Percentiles rank a stretch among this genome's conserved stretches.
phyloP scores from a whole-genome alignment of 495 filamentous ascomycete species.

The Talaromyces stipitatus region DNA sequence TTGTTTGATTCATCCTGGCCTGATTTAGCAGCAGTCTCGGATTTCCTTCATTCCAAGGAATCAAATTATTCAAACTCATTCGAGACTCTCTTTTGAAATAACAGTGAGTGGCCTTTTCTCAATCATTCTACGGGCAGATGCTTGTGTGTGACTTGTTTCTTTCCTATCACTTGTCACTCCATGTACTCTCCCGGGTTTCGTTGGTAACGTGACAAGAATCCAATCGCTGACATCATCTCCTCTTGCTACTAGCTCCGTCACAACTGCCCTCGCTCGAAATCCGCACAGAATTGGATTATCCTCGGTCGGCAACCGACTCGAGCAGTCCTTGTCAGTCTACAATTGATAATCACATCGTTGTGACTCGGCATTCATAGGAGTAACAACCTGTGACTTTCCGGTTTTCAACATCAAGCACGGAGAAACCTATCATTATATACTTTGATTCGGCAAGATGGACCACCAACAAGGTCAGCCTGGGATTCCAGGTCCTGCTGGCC shows the following conservation, averaged over 20 bases:
- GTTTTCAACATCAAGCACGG: neutral
- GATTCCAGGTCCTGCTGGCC: slow-evolving; percentile 74
- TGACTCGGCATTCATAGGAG: neutral
- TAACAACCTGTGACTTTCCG: neutral
- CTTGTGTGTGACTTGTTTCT: neutral
- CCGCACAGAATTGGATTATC: neutral
- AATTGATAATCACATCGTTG: neutral
- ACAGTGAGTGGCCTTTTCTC: neutral
- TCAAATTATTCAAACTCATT: neutral
- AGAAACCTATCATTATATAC: slow-evolving; percentile 3
- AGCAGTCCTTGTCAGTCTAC: neutral
- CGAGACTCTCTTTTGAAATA: slow-evolving; percentile 1
- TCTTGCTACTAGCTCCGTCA: neutral
- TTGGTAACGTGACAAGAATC: neutral
- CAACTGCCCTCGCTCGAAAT: neutral
- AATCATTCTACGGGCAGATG: neutral
- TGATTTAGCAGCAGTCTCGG: neutral
- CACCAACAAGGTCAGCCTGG: slow-evolving; percentile 75
- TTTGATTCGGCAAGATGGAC: slow-evolving; percentile 55
- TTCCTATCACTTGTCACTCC: neutral
- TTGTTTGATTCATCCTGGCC: slow-evolving; percentile 2
- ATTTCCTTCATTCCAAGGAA: neutral
- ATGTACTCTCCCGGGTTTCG: neutral
- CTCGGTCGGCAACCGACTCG: neutral
- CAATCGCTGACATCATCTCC: neutral